A percentile compares a stretch with the other conserved stretches of the same genome.
Evolutionary conservation across 2,329 filamentous ascomycete genomes (phyloP).

Genomic region (Xylariaceae sp.): DNA sequence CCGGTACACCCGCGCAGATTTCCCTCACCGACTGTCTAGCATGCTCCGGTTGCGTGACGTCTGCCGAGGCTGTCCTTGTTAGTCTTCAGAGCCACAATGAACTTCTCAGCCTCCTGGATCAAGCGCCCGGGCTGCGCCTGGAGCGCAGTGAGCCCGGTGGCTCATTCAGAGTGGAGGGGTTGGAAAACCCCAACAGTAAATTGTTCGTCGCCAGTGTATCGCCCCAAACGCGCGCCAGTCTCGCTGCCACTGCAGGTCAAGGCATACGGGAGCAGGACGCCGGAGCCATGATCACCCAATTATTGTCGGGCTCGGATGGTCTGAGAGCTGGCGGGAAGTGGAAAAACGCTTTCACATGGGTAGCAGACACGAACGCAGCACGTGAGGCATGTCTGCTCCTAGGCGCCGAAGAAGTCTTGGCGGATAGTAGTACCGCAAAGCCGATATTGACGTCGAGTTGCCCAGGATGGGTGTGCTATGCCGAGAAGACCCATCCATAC

Average conservation of each 20-base stretch:
- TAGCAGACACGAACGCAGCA: constrained; percentile 83
- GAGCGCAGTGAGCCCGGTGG: constrained; percentile 27
- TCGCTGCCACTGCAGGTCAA: constrained; percentile 77
- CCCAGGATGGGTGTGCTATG: constrained; percentile 98
- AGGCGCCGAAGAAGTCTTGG: constrained; percentile 66
- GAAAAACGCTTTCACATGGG: constrained; percentile 78
- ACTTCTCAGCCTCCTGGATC: constrained; percentile 77
- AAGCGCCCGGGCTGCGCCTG: constrained; percentile 47
- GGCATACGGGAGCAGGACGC: constrained; percentile 69
- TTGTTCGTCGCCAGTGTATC: constrained; percentile 91
- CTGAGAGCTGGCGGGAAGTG: constrained; percentile 66
- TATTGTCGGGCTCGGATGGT: constrained; percentile 68
- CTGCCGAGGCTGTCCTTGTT: constrained; percentile 94
- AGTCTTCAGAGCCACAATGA: constrained; percentile 91
- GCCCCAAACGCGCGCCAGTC: constrained; percentile 82
- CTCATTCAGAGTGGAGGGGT: constrained; percentile 42
- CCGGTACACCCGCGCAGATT: constrained; percentile 74
- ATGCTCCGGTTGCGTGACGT: constrained; percentile 96
- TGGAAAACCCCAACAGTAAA: constrained; percentile 60
- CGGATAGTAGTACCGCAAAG: constrained; percentile 33
- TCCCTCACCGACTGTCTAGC: constrained; percentile 96
- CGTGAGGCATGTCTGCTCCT: constrained; percentile 80
- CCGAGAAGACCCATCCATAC: constrained; percentile 95
- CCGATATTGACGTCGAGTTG: constrained; percentile 85
- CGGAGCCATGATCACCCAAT: constrained; percentile 75